Percentiles rank a stretch among this genome's conserved stretches.
phyloP scores from a whole-genome alignment of 306 rosid genomes.

The Cucumis cinereus region DNA sequence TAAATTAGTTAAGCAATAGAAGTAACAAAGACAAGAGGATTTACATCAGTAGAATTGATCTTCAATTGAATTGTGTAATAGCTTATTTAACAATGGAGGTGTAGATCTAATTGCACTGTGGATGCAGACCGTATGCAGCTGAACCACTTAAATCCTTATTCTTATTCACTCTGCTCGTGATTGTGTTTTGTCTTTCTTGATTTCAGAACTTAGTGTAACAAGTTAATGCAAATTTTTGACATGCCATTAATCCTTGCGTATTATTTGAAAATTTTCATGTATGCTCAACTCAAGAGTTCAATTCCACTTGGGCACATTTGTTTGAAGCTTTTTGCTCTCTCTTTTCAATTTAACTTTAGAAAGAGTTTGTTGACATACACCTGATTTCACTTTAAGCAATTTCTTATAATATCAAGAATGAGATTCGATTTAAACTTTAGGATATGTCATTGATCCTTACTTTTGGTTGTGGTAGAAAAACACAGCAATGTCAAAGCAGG shows the following conservation, averaged over 20 bases:
- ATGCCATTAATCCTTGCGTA: background rate
- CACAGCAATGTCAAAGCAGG: background rate
- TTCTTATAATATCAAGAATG: background rate
- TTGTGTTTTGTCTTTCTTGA: background rate
- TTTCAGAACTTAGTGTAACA: background rate
- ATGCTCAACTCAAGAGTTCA: background rate
- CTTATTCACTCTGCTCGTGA: background rate
- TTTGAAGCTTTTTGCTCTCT: background rate
- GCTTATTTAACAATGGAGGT: background rate
- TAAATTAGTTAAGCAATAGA: too few species aligned
- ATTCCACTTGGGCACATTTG: background rate
- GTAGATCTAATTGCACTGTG: background rate
- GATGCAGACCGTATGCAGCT: background rate
- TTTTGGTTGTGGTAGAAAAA: background rate
- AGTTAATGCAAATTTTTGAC: background rate
- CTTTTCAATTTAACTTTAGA: background rate
- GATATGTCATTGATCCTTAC: background rate
- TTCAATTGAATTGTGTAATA: background rate
- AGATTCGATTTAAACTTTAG: background rate
- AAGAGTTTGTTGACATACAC: background rate
- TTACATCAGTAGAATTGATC: background rate
- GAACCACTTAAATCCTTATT: background rate
- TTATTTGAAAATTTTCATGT: background rate
- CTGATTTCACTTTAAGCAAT: background rate
- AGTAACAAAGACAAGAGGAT: too few species aligned